phyloP scores from a whole-genome alignment of 441 rosid species.

The Bruguiera hainesii region DNA sequence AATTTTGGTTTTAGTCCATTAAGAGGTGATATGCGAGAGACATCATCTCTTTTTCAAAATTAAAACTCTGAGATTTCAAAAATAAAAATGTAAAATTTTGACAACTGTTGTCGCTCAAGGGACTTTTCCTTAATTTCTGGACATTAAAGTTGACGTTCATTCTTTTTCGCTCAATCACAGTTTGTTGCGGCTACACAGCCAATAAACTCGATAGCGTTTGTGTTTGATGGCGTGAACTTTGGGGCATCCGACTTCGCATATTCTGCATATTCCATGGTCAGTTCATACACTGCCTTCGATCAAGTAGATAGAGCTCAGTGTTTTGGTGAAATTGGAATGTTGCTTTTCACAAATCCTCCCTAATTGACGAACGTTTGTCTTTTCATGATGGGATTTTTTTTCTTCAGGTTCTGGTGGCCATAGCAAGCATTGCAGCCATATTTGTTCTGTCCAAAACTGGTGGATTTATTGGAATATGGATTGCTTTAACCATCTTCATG shows the following conservation, averaged over 20 bases:
- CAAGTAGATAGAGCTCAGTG: too few species aligned
- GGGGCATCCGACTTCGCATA: constrained; percentile 94
- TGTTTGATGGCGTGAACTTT: constrained; percentile 86
- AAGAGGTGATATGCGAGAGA: too few species aligned
- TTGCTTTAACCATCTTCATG: constrained; percentile 86
- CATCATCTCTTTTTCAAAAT: too few species aligned
- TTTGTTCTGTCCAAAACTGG: constrained; percentile 48
- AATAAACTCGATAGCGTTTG: constrained; percentile 81
- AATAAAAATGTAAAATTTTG: too few species aligned
- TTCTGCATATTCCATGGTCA: constrained; percentile 82
- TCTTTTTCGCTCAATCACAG: constrained; percentile 36
- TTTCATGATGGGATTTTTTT: neutral
- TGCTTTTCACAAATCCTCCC: neutral
- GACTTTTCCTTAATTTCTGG: too few species aligned
- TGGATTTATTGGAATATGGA: constrained; percentile 87
- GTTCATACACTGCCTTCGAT: neutral
- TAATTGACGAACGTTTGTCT: neutral
- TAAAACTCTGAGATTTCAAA: too few species aligned
- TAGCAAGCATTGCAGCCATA: constrained; percentile 51
- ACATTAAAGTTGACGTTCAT: too few species aligned
- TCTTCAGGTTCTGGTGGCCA: constrained; percentile 64
- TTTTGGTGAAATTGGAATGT: too few species aligned
- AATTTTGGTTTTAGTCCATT: too few species aligned
- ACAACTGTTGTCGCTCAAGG: too few species aligned
- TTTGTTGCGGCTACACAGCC: constrained; percentile 94